Base-by-base conservation (phyloP, 768 basidiomycete species). In the Stropharia rugosoannulata region DNA sequence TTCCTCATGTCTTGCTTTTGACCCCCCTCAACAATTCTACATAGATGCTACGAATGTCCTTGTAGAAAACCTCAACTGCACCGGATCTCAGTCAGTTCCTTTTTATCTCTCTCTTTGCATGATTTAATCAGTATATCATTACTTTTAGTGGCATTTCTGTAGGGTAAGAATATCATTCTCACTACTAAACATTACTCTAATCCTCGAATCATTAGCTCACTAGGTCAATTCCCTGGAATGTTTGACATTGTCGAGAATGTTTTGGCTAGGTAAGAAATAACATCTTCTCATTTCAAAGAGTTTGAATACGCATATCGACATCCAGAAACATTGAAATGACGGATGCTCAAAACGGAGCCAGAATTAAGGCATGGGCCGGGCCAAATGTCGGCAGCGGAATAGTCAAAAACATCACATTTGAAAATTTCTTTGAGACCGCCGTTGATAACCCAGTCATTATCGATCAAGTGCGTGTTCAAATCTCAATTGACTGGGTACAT, bases 291-390 rank as follows among this genome's bases (percentile, higher is more conserved):
- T 1, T 13, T 12, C n/a, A 29, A 10, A 13, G 40, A 15, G 25
- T 2, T 15, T 22, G 1, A n/a, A 16, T 1, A 29, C 22, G 12
- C 27, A n/a, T 16, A n/a, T 37, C 8, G 10, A n/a, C 15, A 18
- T 46, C 2, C 60, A 83, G 79, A 41, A 81, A 85, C 61, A 74
- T 87, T 58, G 74, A 69, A 29, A 85, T 86, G 82, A 70, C 76
- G 10, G 84, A 85, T 53, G 82, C 83, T 9, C 73, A 83, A 62
- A 87, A 87, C 59, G 86, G 85, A 1, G 85, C 84, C 1, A 75
- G 86, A 35, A 87, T 87, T 68, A 88, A 88, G 66, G 81, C 83
- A 0, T 88, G 79, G 73, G 85, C 83, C 5, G 86, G 85, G 4
- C 72, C 76, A 13, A 76, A 78, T 50, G 82, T 84, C 27, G 84